Evolutionary conservation across 1,284 basidiomycete genomes (phyloP).

Genomic region (Pterulicium gracile): DNA sequence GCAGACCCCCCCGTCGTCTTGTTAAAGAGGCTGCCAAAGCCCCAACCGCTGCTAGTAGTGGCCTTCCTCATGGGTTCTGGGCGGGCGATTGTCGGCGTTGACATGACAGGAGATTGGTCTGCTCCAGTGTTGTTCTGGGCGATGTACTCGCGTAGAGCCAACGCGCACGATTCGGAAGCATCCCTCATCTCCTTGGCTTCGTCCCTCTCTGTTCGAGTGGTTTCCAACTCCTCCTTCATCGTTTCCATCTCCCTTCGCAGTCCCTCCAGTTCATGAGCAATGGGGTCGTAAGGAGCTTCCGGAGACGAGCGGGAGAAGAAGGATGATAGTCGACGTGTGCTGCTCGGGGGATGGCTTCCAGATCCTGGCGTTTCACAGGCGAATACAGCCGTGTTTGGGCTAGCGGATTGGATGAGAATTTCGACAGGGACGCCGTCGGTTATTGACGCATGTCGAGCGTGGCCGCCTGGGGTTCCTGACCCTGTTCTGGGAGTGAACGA

Average conservation of each 20-base stretch:
- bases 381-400: neutral
- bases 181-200: constrained; percentile 78
- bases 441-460: constrained; percentile 13
- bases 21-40: neutral
- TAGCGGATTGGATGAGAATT: constrained; percentile 14
- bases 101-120: constrained; percentile 15
- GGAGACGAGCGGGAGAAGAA: constrained; percentile 38
- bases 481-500: constrained; percentile 65
- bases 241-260: constrained; percentile 53
- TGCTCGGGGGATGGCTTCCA: constrained; percentile 19
- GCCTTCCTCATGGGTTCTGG: neutral
- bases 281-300: constrained; percentile 22
- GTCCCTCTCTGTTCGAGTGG: constrained; percentile 50
- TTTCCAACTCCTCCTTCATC: constrained; percentile 51
- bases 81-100: constrained; percentile 3
- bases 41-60: constrained; percentile 7
- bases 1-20: constrained; percentile 3
- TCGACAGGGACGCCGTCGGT: constrained; percentile 10
- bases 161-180: constrained; percentile 80
- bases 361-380: constrained; percentile 11
- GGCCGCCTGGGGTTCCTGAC: constrained; percentile 29
- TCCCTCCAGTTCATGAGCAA: constrained; percentile 34
- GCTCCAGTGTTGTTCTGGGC: constrained; percentile 56
- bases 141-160: constrained; percentile 78
- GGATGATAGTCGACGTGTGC: constrained; percentile 35